These are phyloP conservation scores for Geosmithia flava DNA, from an alignment of 2,329 filamentous ascomycete genomes.

Conservation along the genomic window DNA sequence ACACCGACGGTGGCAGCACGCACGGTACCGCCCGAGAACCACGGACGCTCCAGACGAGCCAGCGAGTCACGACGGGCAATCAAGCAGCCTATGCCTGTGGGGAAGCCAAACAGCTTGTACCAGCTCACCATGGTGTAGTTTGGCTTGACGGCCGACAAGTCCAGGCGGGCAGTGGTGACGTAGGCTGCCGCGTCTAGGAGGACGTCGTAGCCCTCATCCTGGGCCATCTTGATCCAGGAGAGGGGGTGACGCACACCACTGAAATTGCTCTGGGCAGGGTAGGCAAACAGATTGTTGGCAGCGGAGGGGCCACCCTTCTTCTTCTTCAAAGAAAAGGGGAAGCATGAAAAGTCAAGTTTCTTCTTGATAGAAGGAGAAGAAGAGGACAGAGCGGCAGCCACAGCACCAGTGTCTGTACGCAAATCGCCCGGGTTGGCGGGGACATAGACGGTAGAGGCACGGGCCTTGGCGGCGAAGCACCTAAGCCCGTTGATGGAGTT, in stretches of 20 bases:
- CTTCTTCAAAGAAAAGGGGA: too few relatives aligned
- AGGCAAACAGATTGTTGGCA: slow-evolving; percentile 25
- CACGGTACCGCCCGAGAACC: slow-evolving; percentile 27
- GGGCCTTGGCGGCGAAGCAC: slow-evolving; percentile 16
- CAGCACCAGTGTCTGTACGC: slow-evolving; percentile 11
- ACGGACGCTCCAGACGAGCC: slow-evolving; percentile 17
- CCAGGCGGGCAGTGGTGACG: slow-evolving; percentile 20
- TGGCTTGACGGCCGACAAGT: slow-evolving; percentile 18
- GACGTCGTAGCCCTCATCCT: slow-evolving; percentile 23
- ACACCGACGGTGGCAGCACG: slow-evolving; percentile 15
- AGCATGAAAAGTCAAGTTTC: not conserved
- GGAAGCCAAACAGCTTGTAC: slow-evolving; percentile 29
- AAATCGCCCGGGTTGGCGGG: slow-evolving; percentile 13
- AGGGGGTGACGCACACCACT: slow-evolving; percentile 27
- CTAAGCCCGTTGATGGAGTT: slow-evolving; percentile 27
- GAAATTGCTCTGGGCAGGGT: slow-evolving; percentile 33
- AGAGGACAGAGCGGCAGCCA: slow-evolving; percentile 13
- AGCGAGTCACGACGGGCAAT: slow-evolving; percentile 19
- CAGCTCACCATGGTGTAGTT: slow-evolving; percentile 25
- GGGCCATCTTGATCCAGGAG: slow-evolving; percentile 19
- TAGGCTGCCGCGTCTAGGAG: slow-evolving; percentile 26
- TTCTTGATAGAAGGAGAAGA: not conserved
- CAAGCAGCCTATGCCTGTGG: slow-evolving; percentile 26
- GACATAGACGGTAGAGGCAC: slow-evolving; percentile 16
- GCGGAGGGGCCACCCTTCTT: too few relatives aligned